These are phyloP conservation scores for Epichloe sp. DNA, from an alignment of 2,329 filamentous ascomycete genomes.

Conservation along the genomic window DNA sequence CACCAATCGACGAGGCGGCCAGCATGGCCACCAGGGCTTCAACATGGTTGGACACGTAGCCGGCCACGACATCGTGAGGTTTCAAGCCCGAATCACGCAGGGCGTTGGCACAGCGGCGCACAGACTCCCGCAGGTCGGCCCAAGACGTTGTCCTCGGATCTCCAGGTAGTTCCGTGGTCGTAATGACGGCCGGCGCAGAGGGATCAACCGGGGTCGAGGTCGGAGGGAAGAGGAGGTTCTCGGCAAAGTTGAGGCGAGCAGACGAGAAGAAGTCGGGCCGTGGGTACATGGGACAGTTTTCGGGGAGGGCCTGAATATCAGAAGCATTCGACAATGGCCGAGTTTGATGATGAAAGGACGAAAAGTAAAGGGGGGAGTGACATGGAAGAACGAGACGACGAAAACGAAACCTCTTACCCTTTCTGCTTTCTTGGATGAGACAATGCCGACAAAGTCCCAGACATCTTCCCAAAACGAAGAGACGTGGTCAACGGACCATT, in stretches of 20 bases:
- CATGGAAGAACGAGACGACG: neutral
- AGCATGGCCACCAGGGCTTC: constrained; percentile 84
- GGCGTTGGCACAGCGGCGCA: constrained; percentile 58
- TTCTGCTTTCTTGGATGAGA: constrained; percentile 48
- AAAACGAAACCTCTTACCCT: constrained; percentile 30
- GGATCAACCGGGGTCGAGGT: constrained; percentile 29
- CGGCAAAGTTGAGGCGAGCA: constrained; percentile 77
- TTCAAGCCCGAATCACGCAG: constrained; percentile 53
- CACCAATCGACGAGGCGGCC: constrained; percentile 67
- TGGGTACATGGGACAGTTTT: constrained; percentile 63
- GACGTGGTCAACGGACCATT: constrained; percentile 72
- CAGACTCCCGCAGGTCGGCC: constrained; percentile 65
- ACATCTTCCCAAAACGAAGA: constrained; percentile 72
- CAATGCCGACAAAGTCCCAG: constrained; percentile 72
- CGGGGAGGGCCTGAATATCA: constrained; percentile 48
- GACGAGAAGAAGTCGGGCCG: constrained; percentile 75
- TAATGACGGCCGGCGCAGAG: constrained; percentile 58
- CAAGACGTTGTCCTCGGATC: constrained; percentile 51
- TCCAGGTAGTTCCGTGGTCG: constrained; percentile 59
- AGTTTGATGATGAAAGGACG: neutral
- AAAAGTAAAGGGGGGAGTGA: neutral
- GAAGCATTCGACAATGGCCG: neutral
- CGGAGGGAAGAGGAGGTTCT: constrained; percentile 79
- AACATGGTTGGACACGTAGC: constrained; percentile 79
- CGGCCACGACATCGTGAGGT: constrained; percentile 44